phyloP scores from a whole-genome alignment of 805 yeast genomes.

The Suhomyces xylopsoci region DNA sequence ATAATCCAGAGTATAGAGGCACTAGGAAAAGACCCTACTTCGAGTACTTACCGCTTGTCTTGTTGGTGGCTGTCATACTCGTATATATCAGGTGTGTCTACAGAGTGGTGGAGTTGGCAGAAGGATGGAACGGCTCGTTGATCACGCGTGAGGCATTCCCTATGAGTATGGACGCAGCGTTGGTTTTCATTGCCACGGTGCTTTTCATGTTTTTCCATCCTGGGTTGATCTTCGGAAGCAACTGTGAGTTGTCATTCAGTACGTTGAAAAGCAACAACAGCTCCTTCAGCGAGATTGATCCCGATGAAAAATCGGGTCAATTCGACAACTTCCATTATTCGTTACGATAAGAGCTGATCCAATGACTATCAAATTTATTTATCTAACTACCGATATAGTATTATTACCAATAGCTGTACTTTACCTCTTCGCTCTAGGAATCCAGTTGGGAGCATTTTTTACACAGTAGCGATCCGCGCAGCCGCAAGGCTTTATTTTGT shows the following conservation, averaged over 20 bases:
- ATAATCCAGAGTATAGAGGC: conserved; percentile 31
- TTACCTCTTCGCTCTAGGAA: conserved; percentile 24
- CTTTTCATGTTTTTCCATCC: conserved; percentile 52
- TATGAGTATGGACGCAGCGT: conserved; percentile 27
- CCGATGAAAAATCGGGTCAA: not conserved
- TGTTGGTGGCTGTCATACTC: conserved; percentile 48
- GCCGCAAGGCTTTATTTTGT: conserved; percentile 38
- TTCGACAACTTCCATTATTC: not conserved
- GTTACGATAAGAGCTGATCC: not conserved
- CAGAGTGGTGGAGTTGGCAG: conserved; percentile 66
- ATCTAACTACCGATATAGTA: not conserved
- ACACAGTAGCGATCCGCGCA: conserved; percentile 41
- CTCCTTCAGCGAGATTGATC: not conserved
- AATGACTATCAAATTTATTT: not conserved
- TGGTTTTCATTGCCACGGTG: conserved; percentile 23
- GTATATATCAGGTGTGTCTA: conserved; percentile 68
- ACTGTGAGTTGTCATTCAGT: conserved; percentile 1
- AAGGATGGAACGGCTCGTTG: conserved; percentile 69
- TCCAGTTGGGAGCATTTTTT: conserved; percentile 39
- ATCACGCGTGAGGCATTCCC: conserved; percentile 49
- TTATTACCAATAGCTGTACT: not conserved
- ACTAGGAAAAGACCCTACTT: conserved; percentile 38
- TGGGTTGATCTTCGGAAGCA: conserved; percentile 52
- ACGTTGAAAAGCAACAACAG: not conserved
- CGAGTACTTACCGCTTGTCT: conserved; percentile 41